Percentiles rank a stretch among this genome's conserved stretches.
These are phyloP conservation scores for Fusarium denticulatum DNA, from an alignment of 2,329 filamentous ascomycete genomes.

Conservation along the genomic window DNA sequence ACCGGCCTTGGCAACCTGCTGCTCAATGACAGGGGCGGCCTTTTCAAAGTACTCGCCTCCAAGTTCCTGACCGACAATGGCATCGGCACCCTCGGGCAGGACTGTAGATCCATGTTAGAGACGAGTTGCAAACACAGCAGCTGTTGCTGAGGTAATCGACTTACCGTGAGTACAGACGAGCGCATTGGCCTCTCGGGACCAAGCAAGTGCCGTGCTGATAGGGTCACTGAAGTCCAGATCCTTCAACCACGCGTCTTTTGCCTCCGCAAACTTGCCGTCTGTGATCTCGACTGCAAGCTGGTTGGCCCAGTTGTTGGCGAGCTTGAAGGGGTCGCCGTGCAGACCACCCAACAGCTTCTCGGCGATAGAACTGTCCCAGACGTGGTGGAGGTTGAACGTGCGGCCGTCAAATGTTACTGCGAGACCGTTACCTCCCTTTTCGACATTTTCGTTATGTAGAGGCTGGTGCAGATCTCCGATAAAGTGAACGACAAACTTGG, in stretches of 20 bases:
- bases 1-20: conserved; percentile 74
- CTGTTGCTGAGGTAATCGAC: conserved; percentile 35
- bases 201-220: conserved; percentile 65
- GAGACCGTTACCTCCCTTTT: conserved; percentile 75
- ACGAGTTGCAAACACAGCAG: neutral
- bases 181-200: conserved; percentile 72
- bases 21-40: conserved; percentile 71
- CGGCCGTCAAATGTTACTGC: conserved; percentile 68
- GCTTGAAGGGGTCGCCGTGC: conserved; percentile 58
- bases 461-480: conserved; percentile 77
- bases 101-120: conserved; percentile 54
- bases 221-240: conserved; percentile 66
- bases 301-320: conserved; percentile 66
- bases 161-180: conserved; percentile 70
- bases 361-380: conserved; percentile 78
- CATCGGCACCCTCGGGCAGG: conserved; percentile 67
- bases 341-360: conserved; percentile 71
- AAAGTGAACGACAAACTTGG: conserved; percentile 75
- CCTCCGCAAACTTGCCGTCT: conserved; percentile 62
- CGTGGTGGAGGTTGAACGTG: conserved; percentile 73
- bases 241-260: conserved; percentile 64
- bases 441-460: conserved; percentile 71
- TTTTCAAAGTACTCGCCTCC: conserved; percentile 70
- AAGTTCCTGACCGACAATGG: conserved; percentile 68
- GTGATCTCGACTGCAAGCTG: conserved; percentile 64